Base-by-base conservation (phyloP, 2,329 filamentous ascomycete species). In the Paramyrothecium sp. region DNA sequence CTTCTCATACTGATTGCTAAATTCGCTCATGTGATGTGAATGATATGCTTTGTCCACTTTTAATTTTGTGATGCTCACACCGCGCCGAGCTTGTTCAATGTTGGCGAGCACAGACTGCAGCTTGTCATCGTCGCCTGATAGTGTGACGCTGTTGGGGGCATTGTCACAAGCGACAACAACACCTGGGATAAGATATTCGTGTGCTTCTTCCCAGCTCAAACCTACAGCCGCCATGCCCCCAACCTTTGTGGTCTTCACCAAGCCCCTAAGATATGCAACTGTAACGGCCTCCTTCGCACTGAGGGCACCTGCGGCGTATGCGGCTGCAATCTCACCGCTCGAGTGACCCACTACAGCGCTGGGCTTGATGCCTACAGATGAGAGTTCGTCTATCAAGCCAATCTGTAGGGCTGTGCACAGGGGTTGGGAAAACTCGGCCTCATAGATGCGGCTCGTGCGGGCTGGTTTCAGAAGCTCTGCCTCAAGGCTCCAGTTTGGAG, bases 141-240 rank as follows among this genome's bases (percentile, higher is more conserved):
- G 33, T 0, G 75, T 78, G 1, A 75, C 65, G 34, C 66, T 74
- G 2, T 58, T 57, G 0, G 70, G 71, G 2, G 69, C 71, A 59
- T 78, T 78, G 33, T 72, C 61, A 50, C 74, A 78, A 2, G 73
- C 77, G n/a, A 75, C 64, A 2, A 61, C 61, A 2, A 71, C 67
- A 0, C 58, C 57, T 1, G 65, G 59, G 1, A 58, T 58, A 0
- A 77, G 58, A 19, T 44, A 71, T 8, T 56, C 57, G 21, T 61
- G 46, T 5, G 72, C 65, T 3, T 73, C 70, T 2, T 63, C 60
- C 26, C 62, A 58, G 0, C 72, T 69, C 0, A 78, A 63, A 0
- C 74, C 75, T 12, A 78, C 65, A 1, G 75, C 75, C 2, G 73
- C 71, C 77, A 79, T 79, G n/a, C n/a, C n/a, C n/a, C n/a, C n/a